Conservation (phyloP, 2,329 filamentous ascomycete species). For the Raffaelea deltoideospora region DNA sequence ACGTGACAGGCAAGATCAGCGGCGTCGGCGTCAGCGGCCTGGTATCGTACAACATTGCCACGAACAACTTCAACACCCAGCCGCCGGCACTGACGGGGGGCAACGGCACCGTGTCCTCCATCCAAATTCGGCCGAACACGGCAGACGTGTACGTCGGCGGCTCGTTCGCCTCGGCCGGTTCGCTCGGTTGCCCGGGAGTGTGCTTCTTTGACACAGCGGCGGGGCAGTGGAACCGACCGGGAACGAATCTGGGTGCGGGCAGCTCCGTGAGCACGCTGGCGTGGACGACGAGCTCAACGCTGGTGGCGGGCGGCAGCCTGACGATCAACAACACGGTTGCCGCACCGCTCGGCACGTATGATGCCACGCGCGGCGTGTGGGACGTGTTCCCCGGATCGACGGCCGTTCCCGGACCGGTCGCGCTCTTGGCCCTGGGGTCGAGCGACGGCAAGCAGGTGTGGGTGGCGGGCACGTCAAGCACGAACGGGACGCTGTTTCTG, state of each 20-base stretch:
- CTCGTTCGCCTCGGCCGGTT: slow-evolving; percentile 68
- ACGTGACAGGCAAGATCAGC: slow-evolving; percentile 55
- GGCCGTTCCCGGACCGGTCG: slow-evolving; percentile 64
- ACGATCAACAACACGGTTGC: slow-evolving; percentile 45
- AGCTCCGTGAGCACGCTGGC: slow-evolving; percentile 58
- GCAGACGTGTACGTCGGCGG: slow-evolving; percentile 75
- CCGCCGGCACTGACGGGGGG: slow-evolving; percentile 60
- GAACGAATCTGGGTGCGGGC: slow-evolving; percentile 50
- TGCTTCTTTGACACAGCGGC: slow-evolving; percentile 61
- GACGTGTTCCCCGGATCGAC: slow-evolving; percentile 40
- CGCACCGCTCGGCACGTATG: slow-evolving; percentile 58
- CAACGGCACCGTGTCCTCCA: slow-evolving; percentile 58
- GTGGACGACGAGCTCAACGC: slow-evolving; percentile 57
- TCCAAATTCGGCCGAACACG: slow-evolving; percentile 55
- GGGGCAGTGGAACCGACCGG: slow-evolving; percentile 68
- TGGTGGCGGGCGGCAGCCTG: slow-evolving; percentile 68
- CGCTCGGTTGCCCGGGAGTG: slow-evolving; percentile 65
- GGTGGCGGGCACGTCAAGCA: slow-evolving; percentile 54
- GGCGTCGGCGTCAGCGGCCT: slow-evolving; percentile 54
- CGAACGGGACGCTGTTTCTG: slow-evolving; percentile 56
- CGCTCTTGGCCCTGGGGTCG: slow-evolving; percentile 60
- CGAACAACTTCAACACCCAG: slow-evolving; percentile 50
- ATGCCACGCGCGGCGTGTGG: slow-evolving; percentile 54
- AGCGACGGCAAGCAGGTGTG: slow-evolving; percentile 61
- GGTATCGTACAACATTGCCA: slow-evolving; percentile 61